These are phyloP conservation scores for Arthrobotrys sinensis DNA, from an alignment of 2,329 filamentous ascomycete genomes.

Conservation along the genomic window DNA sequence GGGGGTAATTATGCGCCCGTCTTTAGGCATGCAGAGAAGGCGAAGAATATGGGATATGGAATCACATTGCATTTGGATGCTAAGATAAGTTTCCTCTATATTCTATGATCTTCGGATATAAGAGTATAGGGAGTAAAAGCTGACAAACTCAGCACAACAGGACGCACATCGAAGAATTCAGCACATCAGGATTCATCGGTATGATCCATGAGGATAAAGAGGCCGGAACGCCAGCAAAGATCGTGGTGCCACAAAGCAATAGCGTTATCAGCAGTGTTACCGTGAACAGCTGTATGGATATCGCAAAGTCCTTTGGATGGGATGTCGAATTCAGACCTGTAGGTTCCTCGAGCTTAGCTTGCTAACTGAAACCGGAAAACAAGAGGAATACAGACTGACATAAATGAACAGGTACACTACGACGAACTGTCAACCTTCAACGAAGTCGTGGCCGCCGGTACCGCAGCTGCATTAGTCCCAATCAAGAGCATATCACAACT, in stretches of 20 bases:
- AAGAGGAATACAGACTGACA: not conserved
- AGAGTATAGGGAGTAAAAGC: constrained; percentile 9
- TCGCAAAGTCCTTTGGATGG: constrained; percentile 83
- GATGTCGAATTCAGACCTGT: constrained; percentile 82
- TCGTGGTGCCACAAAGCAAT: constrained; percentile 89
- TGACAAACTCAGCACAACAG: constrained; percentile 76
- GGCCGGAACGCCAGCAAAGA: constrained; percentile 73
- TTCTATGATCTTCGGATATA: not conserved
- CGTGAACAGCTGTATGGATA: constrained; percentile 81
- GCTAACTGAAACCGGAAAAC: too few relatives aligned
- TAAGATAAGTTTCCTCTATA: constrained; percentile 48
- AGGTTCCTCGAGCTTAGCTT: constrained; percentile 65
- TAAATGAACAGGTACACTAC: constrained; percentile 70
- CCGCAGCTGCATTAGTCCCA: constrained; percentile 89
- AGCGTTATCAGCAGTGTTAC: constrained; percentile 92
- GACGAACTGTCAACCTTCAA: constrained; percentile 76
- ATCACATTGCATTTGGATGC: constrained; percentile 91
- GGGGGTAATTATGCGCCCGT: constrained; percentile 98
- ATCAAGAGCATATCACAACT: constrained; percentile 89
- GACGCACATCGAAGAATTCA: constrained; percentile 94
- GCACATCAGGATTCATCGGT: constrained; percentile 92
- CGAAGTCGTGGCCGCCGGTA: constrained; percentile 93
- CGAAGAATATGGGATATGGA: constrained; percentile 83
- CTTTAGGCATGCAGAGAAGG: constrained; percentile 86
- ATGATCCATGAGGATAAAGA: constrained; percentile 74